Conservation (phyloP, 2,329 filamentous ascomycete species). For the Trichoderma cornu-damae region DNA sequence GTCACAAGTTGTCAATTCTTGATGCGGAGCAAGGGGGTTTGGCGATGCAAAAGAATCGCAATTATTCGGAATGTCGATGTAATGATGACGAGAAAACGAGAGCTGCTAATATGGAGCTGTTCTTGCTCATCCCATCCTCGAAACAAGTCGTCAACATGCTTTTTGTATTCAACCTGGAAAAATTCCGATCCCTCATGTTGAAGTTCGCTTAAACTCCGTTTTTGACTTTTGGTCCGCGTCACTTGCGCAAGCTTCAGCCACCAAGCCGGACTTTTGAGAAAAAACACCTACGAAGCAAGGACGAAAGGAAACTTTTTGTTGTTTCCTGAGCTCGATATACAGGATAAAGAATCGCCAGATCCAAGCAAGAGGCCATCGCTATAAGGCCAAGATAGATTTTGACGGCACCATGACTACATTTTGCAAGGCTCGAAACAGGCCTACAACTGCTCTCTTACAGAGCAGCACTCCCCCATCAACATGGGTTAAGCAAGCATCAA, state of each 20-base stretch:
- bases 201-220: not conserved
- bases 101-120: not conserved
- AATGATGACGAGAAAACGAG: not conserved
- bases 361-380: no score
- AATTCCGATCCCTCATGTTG: not conserved
- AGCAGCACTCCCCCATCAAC: no score
- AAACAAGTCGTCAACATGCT: not conserved
- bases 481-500: not conserved
- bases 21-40: not conserved
- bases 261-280: slow-evolving; percentile 9
- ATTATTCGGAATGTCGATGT: not conserved
- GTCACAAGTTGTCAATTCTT: no score
- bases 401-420: not conserved
- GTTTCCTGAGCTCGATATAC: no score
- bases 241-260: not conserved
- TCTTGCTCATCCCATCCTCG: not conserved
- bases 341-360: no score
- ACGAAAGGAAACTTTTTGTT: no score
- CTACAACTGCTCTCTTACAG: no score
- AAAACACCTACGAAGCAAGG: not conserved
- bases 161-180: not conserved
- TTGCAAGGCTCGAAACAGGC: no score
- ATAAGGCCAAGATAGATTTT: no score
- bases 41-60: not conserved
- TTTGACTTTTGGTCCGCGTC: not conserved